phyloP scores from a whole-genome alignment of 306 rosid species.

The Echinosophora koreensis region DNA sequence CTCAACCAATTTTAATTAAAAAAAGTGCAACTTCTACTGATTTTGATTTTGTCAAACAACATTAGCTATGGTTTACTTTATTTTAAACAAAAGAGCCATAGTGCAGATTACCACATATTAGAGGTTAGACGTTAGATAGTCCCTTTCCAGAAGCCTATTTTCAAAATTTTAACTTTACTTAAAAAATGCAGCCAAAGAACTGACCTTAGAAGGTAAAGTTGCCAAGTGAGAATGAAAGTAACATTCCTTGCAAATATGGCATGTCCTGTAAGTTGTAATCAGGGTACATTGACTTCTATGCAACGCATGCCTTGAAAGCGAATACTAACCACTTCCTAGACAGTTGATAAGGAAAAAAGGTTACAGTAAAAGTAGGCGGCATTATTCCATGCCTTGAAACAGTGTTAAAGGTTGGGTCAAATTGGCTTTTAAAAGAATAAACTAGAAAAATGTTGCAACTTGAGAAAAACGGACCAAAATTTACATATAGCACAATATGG shows the following conservation, averaged over 20 bases:
- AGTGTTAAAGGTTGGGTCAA: background rate
- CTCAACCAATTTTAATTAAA: background rate
- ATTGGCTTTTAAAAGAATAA: background rate
- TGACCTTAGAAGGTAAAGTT: background rate
- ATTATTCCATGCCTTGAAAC: background rate
- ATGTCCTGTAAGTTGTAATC: constrained; percentile 32
- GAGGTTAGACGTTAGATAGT: constrained; percentile 1
- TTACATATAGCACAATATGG: no score
- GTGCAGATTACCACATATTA: background rate
- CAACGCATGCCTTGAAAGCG: constrained; percentile 37
- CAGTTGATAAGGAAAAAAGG: background rate
- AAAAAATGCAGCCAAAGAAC: background rate
- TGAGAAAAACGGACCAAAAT: background rate
- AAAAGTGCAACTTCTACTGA: background rate
- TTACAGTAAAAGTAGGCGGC: background rate
- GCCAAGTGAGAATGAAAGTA: constrained; percentile 23
- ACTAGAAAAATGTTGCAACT: background rate
- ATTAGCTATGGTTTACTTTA: background rate
- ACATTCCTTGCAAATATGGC: constrained; percentile 33
- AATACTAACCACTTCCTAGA: constrained; percentile 32
- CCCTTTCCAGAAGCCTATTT: background rate
- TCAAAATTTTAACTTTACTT: constrained; percentile 7
- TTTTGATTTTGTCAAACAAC: background rate
- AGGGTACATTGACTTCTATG: constrained; percentile 13
- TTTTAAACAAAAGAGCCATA: background rate